Conservation (phyloP, 345 rosid species). For the Durio zibethinus region DNA sequence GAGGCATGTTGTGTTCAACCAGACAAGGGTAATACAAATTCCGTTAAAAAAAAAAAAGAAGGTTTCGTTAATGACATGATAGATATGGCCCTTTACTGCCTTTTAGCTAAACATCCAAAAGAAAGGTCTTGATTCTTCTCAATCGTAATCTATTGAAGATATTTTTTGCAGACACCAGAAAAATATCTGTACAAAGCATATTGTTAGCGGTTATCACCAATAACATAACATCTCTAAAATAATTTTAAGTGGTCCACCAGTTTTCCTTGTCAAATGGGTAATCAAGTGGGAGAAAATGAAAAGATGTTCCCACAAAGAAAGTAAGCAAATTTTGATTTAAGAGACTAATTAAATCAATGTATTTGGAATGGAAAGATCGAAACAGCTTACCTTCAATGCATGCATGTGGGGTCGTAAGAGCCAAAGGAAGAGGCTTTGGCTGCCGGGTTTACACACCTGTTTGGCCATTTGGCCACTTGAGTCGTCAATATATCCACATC, state of each 20-base stretch:
- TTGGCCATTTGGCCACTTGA: background rate
- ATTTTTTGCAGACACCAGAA: background rate
- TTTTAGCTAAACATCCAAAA: background rate
- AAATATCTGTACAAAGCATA: background rate
- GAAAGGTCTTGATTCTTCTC: background rate
- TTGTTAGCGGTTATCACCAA: too few relatives aligned
- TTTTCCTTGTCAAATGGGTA: background rate
- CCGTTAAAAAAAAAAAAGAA: background rate
- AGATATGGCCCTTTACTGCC: background rate
- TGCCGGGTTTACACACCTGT: background rate
- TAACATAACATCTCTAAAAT: background rate
- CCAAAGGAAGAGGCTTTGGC: background rate
- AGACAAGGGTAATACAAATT: background rate
- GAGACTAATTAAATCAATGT: background rate
- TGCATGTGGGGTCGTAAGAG: background rate
- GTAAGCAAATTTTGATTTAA: background rate
- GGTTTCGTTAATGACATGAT: background rate
- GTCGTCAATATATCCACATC: background rate
- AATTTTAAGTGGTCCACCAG: background rate
- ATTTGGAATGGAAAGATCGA: background rate
- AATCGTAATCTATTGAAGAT: background rate
- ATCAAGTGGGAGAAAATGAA: background rate
- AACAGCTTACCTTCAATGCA: background rate
- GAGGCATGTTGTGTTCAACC: background rate
- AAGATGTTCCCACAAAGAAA: background rate